Conservation (phyloP, 768 basidiomycete genomes). For the Lentinula sp. region DNA sequence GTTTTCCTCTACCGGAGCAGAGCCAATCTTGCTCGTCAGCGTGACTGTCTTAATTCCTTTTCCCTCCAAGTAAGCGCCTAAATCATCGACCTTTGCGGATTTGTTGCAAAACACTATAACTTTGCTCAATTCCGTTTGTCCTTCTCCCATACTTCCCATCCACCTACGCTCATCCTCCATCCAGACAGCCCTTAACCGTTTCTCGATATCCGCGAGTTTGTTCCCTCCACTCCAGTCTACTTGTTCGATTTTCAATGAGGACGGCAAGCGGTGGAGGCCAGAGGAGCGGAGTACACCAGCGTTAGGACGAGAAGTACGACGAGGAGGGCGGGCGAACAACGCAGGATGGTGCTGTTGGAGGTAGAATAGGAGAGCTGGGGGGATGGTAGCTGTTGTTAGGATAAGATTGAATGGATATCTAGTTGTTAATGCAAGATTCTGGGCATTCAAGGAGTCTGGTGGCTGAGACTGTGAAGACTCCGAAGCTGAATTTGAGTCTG, state of each 20-base stretch:
- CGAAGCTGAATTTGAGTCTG: neutral
- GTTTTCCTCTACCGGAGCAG: neutral
- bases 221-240: constrained; percentile 75
- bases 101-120: constrained; percentile 84
- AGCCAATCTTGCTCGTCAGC: constrained; percentile 52
- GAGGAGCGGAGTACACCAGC: constrained; percentile 58
- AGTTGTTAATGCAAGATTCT: constrained; percentile 18
- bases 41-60: constrained; percentile 59
- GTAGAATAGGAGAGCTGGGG: constrained; percentile 63
- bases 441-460: constrained; percentile 7
- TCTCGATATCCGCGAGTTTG: constrained; percentile 74
- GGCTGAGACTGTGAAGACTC: constrained; percentile 2
- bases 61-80: constrained; percentile 51
- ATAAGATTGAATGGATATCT: constrained; percentile 77
- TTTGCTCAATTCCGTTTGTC: constrained; percentile 43
- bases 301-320: neutral
- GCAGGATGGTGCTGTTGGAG: constrained; percentile 56
- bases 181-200: constrained; percentile 70
- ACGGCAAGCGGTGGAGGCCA: constrained; percentile 71
- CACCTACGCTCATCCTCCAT: constrained; percentile 41
- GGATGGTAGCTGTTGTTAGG: constrained; percentile 84
- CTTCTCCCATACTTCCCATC: constrained; percentile 7
- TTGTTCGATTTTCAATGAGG: constrained; percentile 64
- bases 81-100: constrained; percentile 55
- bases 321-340: constrained; percentile 38